Evolutionary conservation across 495 filamentous ascomycete species (phyloP).

Genomic region (Usnea hakonensis): DNA sequence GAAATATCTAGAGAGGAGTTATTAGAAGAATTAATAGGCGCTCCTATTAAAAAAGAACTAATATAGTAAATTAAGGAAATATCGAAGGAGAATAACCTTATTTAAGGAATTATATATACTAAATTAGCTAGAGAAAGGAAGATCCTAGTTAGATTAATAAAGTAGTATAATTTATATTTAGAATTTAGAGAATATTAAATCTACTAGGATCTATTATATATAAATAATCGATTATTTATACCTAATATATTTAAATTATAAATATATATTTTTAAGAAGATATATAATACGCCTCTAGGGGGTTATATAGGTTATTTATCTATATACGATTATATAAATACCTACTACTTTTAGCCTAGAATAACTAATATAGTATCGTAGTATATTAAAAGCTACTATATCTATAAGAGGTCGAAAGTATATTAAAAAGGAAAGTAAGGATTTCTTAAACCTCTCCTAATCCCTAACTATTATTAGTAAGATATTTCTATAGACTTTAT

Average conservation of each 20-base stretch:
- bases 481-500: conserved; percentile 17
- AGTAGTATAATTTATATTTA: neutral
- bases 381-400: conserved; percentile 16
- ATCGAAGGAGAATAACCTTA: neutral
- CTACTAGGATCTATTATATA: neutral
- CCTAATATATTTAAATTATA: neutral
- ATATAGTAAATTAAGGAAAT: neutral
- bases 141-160: neutral
- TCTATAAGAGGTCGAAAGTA: conserved; percentile 20
- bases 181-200: neutral
- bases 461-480: conserved; percentile 3
- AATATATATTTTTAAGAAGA: neutral
- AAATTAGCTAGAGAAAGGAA: neutral
- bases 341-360: neutral
- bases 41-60: neutral
- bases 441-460: conserved; percentile 14
- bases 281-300: neutral
- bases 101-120: neutral
- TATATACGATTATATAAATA: neutral
- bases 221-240: neutral
- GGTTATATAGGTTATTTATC: neutral
- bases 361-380: neutral
- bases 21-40: neutral
- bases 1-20: neutral
- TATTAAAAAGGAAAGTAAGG: conserved; percentile 18